Percentiles rank a stretch among this genome's conserved stretches.
Evolutionary conservation across 768 basidiomycete genomes (phyloP).

Genomic region (Boletus huronensis): DNA sequence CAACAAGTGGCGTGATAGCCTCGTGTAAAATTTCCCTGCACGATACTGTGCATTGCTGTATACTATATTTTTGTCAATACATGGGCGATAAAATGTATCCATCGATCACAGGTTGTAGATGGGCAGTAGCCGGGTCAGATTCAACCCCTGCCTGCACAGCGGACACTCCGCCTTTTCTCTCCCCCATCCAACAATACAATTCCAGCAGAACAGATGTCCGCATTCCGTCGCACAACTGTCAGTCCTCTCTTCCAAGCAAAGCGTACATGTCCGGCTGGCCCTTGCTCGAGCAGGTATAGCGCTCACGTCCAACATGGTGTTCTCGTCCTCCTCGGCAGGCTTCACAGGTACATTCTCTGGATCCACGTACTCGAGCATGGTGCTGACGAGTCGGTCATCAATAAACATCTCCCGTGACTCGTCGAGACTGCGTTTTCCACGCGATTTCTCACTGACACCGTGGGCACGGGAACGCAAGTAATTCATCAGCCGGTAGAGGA

Average conservation of each 20-base stretch:
- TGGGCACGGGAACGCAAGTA: conserved; percentile 38
- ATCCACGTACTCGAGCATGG: conserved; percentile 47
- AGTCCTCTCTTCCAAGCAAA: conserved; percentile 83
- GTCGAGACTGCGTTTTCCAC: conserved; percentile 33
- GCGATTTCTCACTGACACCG: conserved; percentile 27
- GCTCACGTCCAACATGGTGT: conserved; percentile 60
- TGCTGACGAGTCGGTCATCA: conserved; percentile 59
- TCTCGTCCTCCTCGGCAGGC: conserved; percentile 66
- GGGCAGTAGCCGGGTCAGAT: conserved; percentile 65
- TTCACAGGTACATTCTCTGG: conserved; percentile 52
- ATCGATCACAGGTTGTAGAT: conserved; percentile 73
- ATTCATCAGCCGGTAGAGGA: conserved; percentile 56
- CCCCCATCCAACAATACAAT: conserved; percentile 85
- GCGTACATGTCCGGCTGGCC: conserved; percentile 68
- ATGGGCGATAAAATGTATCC: background rate
- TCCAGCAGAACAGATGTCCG: conserved; percentile 89
- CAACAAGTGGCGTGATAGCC: conserved; percentile 52
- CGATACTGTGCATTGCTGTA: conserved; percentile 18
- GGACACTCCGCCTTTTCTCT: conserved; percentile 90
- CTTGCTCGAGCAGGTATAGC: conserved; percentile 51
- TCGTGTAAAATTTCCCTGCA: conserved; percentile 12
- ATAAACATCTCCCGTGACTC: conserved; percentile 42
- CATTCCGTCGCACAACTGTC: conserved; percentile 83
- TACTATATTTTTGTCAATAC: conserved; percentile 12
- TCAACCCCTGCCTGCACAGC: conserved; percentile 75